phyloP scores from a whole-genome alignment of 2,329 filamentous ascomycete species.

The Fusarium scirpi region DNA sequence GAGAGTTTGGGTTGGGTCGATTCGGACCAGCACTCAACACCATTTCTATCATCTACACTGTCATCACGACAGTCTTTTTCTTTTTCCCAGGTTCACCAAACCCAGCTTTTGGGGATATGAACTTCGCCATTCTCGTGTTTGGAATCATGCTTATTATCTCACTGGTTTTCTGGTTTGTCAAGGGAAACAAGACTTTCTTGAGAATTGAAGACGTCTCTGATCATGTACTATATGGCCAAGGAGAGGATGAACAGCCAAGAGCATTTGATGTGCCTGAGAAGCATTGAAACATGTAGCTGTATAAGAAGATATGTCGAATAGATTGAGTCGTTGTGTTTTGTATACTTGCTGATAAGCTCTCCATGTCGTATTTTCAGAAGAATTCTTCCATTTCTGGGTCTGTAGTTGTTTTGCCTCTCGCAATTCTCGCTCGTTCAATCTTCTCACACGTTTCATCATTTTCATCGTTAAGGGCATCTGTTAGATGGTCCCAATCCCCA shows the following conservation, averaged over 20 bases:
- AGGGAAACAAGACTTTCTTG: slow-evolving; percentile 55
- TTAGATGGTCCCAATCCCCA: slow-evolving; percentile 7
- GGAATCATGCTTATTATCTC: slow-evolving; percentile 64
- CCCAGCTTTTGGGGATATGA: slow-evolving; percentile 62
- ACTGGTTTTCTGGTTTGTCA: slow-evolving; percentile 62
- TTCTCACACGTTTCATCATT: not conserved
- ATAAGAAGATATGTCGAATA: not conserved
- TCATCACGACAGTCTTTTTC: slow-evolving; percentile 65
- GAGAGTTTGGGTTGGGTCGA: slow-evolving; percentile 59
- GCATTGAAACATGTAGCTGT: not conserved
- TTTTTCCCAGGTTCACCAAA: slow-evolving; percentile 62
- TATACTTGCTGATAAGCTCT: accelerated
- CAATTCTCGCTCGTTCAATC: not conserved
- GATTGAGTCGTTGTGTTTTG: not conserved
- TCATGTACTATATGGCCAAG: slow-evolving; percentile 18
- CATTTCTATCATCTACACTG: slow-evolving; percentile 63
- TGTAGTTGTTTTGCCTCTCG: not conserved
- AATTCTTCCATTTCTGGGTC: slow-evolving; percentile 4
- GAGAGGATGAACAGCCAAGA: not conserved
- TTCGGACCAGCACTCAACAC: slow-evolving; percentile 58
- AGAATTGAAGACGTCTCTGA: slow-evolving; percentile 44
- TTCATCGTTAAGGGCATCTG: not conserved
- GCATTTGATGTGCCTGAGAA: not conserved
- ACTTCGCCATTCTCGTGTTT: slow-evolving; percentile 67
- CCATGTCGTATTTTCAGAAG: accelerated